Base-by-base conservation (phyloP, 176 grass and related monocot species). In the Triticum monococcum region DNA sequence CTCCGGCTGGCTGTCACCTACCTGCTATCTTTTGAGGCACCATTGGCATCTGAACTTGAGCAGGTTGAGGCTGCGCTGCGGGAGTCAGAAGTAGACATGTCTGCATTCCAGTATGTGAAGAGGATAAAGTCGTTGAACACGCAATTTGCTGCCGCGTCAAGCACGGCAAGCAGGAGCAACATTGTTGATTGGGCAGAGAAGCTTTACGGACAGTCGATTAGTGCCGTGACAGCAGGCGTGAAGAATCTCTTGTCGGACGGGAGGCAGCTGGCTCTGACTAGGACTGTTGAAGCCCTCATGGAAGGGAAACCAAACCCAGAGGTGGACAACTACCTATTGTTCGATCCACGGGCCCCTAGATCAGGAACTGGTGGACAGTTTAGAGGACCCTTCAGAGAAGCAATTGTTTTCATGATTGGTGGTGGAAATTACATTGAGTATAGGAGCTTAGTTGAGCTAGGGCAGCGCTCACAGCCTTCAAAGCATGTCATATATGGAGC, bases 131-230 rank as follows among this genome's bases (percentile, higher is more conserved):
- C 95, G 65, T 77, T 97, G 83, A 97, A 95, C 78, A 83, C 90
- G 13, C 90, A 91, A 37, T 98, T 98, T 77, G 88, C 91, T 45
- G 72, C 76, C 69, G 92, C 93, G 54, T 93, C 93, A 62, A 93
- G 88, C 59, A 93, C 91, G n/a, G 91, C 91, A 82, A 98, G 88
- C 79, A 88, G 87, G 80, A 92, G 84, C 79, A 93, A 98, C 82
- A 94, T 98, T 75, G 96, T 98, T 22, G 96, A 98, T 85, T 98
- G 96, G 96, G 96, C 96, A 30, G 96, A 98, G 84, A 98, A 98
- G 84, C 89, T 98, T 73, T 98, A 95, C 54, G 96, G 96, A 11
- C 95, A 95, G 70, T 95, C 95, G 69, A 86, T 98, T 81, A 92
- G 89, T 61, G 95, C 91, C 18, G 91, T 98, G 81, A 98, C 91